Conservation (phyloP, 2,329 filamentous ascomycete species). For the Botrytis hyacinthi region DNA sequence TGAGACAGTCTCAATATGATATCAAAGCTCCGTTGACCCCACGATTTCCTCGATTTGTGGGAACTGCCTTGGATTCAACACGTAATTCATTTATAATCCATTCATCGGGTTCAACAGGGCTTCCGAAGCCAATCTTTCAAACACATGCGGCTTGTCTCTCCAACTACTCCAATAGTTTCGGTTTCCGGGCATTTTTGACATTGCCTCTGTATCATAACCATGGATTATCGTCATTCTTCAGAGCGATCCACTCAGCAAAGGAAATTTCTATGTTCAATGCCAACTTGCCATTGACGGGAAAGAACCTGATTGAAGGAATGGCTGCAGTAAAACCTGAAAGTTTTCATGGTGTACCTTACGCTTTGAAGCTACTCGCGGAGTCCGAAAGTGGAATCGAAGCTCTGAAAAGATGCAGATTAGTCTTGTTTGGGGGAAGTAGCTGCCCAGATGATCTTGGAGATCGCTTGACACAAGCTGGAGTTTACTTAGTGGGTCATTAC, state of each 20-base stretch:
- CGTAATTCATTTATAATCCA: slow-evolving; percentile 36
- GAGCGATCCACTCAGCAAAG: slow-evolving; percentile 51
- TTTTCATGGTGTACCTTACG: slow-evolving; percentile 62
- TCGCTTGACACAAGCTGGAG: slow-evolving; percentile 49
- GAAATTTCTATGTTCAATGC: slow-evolving; percentile 55
- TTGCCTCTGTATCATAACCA: slow-evolving; percentile 60
- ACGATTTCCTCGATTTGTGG: slow-evolving; percentile 21
- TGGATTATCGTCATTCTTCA: slow-evolving; percentile 54
- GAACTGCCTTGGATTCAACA: slow-evolving; percentile 19
- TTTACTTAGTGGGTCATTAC: slow-evolving; percentile 56
- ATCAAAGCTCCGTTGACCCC: slow-evolving; percentile 19
- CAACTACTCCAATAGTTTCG: slow-evolving; percentile 38
- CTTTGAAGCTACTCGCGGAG: slow-evolving; percentile 61
- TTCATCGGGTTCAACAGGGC: slow-evolving; percentile 51
- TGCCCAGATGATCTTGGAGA: slow-evolving; percentile 61
- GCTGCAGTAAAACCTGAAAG: slow-evolving; percentile 48
- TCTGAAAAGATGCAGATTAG: slow-evolving; percentile 49
- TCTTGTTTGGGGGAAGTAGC: slow-evolving; percentile 56
- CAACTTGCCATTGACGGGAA: slow-evolving; percentile 52
- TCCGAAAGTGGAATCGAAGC: slow-evolving; percentile 51
- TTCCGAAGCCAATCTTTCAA: slow-evolving; percentile 58
- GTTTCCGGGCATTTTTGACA: slow-evolving; percentile 47
- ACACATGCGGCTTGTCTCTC: slow-evolving; percentile 42
- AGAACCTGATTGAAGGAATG: slow-evolving; percentile 48
- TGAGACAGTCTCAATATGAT: slow-evolving; percentile 25